Evolutionary conservation across 116 monocot species (phyloP).

Genomic region (Thalassia testudinum): DNA sequence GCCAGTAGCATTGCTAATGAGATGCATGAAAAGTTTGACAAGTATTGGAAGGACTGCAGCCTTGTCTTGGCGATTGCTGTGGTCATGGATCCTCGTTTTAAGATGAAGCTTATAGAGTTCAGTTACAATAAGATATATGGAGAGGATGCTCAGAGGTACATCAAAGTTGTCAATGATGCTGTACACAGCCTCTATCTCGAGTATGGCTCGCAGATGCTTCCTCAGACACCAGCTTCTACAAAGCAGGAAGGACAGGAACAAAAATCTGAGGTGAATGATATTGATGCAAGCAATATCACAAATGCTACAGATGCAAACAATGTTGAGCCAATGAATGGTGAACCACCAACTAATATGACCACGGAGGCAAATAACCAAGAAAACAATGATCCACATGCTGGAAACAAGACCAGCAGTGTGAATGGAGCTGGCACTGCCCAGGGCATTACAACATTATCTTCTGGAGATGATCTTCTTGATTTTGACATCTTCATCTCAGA

Average conservation of each 20-base stretch:
- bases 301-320: not conserved
- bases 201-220: conserved; percentile 46
- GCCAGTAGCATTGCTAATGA: no score
- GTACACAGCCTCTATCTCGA: conserved; percentile 72
- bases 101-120: conserved; percentile 89
- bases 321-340: not conserved
- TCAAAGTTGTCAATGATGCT: conserved; percentile 48
- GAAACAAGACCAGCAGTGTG: no score
- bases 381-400: not conserved
- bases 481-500: conserved; percentile 70
- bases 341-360: not conserved
- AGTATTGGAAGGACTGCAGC: conserved; percentile 61
- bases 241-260: conserved; percentile 32
- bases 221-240: conserved; percentile 37
- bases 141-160: conserved; percentile 47
- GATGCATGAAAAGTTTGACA: no score
- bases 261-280: conserved; percentile 10
- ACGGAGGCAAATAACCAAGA: not conserved
- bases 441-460: no score
- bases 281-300: not conserved
- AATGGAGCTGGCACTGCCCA: no score
- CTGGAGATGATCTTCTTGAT: no score
- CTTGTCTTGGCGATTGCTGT: conserved; percentile 49
- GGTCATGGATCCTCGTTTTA: conserved; percentile 90
- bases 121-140: conserved; percentile 74